These are phyloP conservation scores for Pascua sp. DNA, from an alignment of 1,284 basidiomycete species.

Conservation along the genomic window DNA sequence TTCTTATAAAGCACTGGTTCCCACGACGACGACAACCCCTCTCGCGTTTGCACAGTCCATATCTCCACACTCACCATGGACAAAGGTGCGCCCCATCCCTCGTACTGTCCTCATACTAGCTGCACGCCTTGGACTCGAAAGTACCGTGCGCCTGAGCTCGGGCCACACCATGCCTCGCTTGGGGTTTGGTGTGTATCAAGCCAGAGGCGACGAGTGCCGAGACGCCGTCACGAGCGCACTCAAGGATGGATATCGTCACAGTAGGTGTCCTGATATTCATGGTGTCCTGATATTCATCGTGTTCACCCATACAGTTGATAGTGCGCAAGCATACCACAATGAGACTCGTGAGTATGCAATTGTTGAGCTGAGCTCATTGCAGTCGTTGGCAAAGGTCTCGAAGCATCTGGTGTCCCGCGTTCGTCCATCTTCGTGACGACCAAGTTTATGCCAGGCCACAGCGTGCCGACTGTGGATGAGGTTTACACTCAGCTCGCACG, in stretches of 20 bases:
- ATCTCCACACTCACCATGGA: slow-evolving; percentile 1
- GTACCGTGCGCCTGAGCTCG: slow-evolving; percentile 38
- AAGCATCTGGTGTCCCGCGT: slow-evolving; percentile 32
- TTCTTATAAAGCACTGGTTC: too few species aligned
- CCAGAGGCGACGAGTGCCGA: slow-evolving; percentile 55
- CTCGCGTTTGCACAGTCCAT: neutral
- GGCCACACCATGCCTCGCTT: slow-evolving; percentile 62
- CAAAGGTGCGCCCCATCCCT: neutral
- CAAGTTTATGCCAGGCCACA: slow-evolving; percentile 59
- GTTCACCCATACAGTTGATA: slow-evolving; percentile 31
- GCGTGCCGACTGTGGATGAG: slow-evolving; percentile 44
- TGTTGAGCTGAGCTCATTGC: neutral
- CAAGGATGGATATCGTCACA: slow-evolving; percentile 63
- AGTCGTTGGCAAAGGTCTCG: slow-evolving; percentile 34
- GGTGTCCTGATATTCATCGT: too few species aligned
- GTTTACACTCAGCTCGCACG: slow-evolving; percentile 45
- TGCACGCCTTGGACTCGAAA: slow-evolving; percentile 24
- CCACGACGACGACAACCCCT: too few species aligned
- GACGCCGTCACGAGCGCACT: slow-evolving; percentile 66
- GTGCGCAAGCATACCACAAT: slow-evolving; percentile 68
- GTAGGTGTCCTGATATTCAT: slow-evolving; percentile 51
- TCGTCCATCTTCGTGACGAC: slow-evolving; percentile 53
- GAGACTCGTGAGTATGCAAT: slow-evolving; percentile 64
- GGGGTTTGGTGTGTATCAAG: slow-evolving; percentile 79
- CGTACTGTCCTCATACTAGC: neutral